Evolutionary conservation across 345 rosid species (phyloP).

Genomic region (Eutrema yunnanense): DNA sequence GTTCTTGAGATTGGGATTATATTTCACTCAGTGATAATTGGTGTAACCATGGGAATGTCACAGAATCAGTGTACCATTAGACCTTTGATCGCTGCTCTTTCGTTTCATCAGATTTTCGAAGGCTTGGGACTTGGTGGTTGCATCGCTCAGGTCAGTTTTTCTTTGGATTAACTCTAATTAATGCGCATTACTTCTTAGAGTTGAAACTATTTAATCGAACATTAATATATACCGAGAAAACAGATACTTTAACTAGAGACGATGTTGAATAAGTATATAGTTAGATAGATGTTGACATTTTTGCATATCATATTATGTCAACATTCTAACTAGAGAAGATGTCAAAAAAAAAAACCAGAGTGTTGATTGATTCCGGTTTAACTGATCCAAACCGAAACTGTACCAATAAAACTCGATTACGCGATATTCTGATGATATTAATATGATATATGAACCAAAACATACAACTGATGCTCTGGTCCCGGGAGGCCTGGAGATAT

Average conservation of each 20-base stretch:
- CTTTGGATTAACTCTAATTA: neutral
- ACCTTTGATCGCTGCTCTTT: slow-evolving; percentile 83
- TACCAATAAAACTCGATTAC: neutral
- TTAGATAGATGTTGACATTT: neutral
- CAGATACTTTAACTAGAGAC: neutral
- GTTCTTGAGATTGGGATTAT: slow-evolving; percentile 92
- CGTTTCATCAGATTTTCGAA: slow-evolving; percentile 92
- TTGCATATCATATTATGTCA: slow-evolving; percentile 6
- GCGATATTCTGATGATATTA: no score
- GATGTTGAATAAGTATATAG: neutral
- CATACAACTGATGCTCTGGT: no score
- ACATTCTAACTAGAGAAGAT: neutral
- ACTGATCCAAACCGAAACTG: neutral
- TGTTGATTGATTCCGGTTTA: neutral
- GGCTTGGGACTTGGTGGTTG: slow-evolving; percentile 99
- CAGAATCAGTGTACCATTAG: slow-evolving; percentile 86
- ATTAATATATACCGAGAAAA: neutral
- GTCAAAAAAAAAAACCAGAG: no score
- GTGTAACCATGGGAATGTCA: slow-evolving; percentile 96
- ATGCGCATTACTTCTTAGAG: neutral
- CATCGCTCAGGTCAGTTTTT: slow-evolving; percentile 79
- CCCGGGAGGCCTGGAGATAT: no score
- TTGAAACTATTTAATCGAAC: neutral
- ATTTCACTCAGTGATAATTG: slow-evolving; percentile 90
- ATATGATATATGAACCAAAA: neutral